These are phyloP conservation scores for Botrytis byssoidea DNA, from an alignment of 2,329 filamentous ascomycete species.

Conservation along the genomic window DNA sequence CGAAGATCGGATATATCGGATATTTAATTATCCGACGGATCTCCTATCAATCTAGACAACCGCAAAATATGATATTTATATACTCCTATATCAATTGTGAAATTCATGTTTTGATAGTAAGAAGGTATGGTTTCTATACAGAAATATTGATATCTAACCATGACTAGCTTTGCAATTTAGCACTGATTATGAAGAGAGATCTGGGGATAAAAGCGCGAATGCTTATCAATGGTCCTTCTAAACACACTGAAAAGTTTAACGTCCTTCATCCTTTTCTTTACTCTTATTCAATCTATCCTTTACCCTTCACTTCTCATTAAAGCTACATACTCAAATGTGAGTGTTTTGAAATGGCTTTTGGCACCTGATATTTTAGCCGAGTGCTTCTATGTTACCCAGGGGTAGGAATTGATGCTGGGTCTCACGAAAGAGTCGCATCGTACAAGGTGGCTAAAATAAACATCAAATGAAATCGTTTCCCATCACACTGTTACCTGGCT, in stretches of 20 bases:
- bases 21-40: no score
- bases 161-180: neutral
- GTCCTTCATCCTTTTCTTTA: neutral
- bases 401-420: neutral
- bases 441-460: neutral
- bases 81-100: rapidly evolving
- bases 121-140: neutral
- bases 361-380: neutral
- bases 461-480: neutral
- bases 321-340: neutral
- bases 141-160: neutral
- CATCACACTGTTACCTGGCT: neutral
- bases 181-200: neutral
- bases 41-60: neutral
- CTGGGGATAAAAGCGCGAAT: neutral
- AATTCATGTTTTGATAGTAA: neutral
- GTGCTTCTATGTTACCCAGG: neutral
- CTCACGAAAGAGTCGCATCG: neutral
- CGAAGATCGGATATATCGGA: no score
- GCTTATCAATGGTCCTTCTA: neutral
- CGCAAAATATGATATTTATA: neutral
- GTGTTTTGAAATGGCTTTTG: rapidly evolving
- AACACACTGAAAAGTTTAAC: neutral
- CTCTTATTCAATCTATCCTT: neutral
- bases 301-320: neutral